Percentiles rank a stretch among this genome's conserved stretches.
Evolutionary conservation across 495 filamentous ascomycete genomes (phyloP).

Genomic region (Cercophora samala): DNA sequence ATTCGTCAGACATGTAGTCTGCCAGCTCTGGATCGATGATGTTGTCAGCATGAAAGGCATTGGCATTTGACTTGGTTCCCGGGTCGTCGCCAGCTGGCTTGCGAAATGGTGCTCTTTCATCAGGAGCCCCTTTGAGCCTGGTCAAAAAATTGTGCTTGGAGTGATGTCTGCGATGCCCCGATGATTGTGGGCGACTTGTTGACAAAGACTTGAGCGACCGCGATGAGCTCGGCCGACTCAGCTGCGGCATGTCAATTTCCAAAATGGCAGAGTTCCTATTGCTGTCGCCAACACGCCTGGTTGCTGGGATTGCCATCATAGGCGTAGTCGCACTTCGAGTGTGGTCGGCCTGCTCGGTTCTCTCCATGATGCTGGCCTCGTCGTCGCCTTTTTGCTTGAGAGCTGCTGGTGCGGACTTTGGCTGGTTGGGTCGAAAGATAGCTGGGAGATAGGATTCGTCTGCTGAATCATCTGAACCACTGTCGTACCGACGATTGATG

Average conservation of each 20-base stretch:
- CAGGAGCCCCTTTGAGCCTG: constrained; percentile 49
- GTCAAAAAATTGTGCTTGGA: constrained; percentile 78
- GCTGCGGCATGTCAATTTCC: constrained; percentile 69
- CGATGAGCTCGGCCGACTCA: constrained; percentile 81
- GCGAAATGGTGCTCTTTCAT: constrained; percentile 86
- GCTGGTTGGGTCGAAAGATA: constrained; percentile 51
- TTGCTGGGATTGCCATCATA: constrained; percentile 85
- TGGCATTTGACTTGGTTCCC: constrained; percentile 59
- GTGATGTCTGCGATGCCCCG: constrained; percentile 76
- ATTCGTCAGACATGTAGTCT: constrained; percentile 92
- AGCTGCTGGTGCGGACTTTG: constrained; percentile 32
- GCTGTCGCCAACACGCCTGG: constrained; percentile 74
- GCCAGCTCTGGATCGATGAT: constrained; percentile 97
- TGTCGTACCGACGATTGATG: constrained; percentile 86
- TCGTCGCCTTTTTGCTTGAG: constrained; percentile 33
- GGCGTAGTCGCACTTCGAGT: constrained; percentile 51
- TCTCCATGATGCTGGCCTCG: constrained; percentile 40
- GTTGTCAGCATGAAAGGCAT: constrained; percentile 94
- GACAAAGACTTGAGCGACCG: constrained; percentile 83
- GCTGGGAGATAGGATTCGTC: constrained; percentile 59
- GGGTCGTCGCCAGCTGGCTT: constrained; percentile 64
- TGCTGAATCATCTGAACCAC: constrained; percentile 76
- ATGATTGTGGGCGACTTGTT: constrained; percentile 63
- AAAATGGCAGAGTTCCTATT: constrained; percentile 85
- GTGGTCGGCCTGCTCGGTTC: constrained; percentile 42